Conservation (phyloP, 2,329 filamentous ascomycete species). For the Fusarium sp. region DNA sequence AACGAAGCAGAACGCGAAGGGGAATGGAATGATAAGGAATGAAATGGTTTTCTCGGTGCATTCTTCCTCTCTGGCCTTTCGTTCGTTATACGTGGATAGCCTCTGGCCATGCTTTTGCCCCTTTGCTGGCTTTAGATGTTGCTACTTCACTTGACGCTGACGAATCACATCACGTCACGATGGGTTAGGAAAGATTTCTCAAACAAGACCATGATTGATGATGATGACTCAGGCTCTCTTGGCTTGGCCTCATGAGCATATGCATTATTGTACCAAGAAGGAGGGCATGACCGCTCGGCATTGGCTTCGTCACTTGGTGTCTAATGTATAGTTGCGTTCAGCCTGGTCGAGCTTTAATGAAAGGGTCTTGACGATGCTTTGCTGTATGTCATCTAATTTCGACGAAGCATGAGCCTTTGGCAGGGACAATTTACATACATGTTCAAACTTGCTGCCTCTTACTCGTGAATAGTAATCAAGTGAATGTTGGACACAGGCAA, state of each 20-base stretch:
- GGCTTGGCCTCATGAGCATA: constrained; percentile 9
- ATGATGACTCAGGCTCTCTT: constrained; percentile 20
- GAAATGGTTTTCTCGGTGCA: constrained; percentile 7
- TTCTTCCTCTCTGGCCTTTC: constrained; percentile 28
- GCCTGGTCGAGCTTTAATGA: constrained; percentile 33
- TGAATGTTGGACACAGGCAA: neutral
- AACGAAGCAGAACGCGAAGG: constrained; percentile 30
- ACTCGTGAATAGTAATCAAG: neutral
- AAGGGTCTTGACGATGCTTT: constrained; percentile 37
- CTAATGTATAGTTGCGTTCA: constrained; percentile 19
- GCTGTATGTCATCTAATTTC: constrained; percentile 44
- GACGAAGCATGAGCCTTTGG: constrained; percentile 37
- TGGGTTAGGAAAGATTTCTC: constrained; percentile 20
- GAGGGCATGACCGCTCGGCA: constrained; percentile 10
- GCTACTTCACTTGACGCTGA: neutral
- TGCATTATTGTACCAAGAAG: constrained; percentile 21
- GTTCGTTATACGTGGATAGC: constrained; percentile 17
- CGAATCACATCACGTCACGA: constrained; percentile 11
- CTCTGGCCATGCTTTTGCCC: constrained; percentile 29
- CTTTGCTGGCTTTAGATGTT: constrained; percentile 38
- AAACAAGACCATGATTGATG: constrained; percentile 35
- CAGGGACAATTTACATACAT: constrained; percentile 40
- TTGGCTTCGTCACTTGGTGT: constrained; percentile 19
- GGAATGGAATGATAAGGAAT: constrained; percentile 6
- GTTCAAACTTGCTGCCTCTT: constrained; percentile 18